Conservation (phyloP, 352 stramenopile species). For the Globisporangium yorkense region DNA sequence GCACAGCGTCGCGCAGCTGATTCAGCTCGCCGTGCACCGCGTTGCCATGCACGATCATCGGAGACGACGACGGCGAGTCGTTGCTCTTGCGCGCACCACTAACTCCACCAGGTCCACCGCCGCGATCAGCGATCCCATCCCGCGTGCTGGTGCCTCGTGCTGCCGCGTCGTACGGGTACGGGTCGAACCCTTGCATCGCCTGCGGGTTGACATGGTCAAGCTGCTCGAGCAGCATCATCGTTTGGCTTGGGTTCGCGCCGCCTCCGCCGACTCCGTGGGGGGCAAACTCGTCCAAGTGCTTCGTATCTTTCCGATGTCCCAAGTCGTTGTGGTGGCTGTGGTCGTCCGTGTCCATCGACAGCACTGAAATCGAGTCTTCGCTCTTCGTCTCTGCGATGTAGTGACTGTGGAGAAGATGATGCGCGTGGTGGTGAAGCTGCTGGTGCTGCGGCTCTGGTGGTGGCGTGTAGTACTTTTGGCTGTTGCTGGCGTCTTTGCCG, state of each 20-base stretch:
- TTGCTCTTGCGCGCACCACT: slow-evolving; percentile 21
- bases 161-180: slow-evolving; percentile 73
- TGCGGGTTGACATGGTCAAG: slow-evolving; percentile 84
- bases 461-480: slow-evolving; percentile 6
- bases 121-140: background rate
- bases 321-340: slow-evolving; percentile 17
- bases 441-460: background rate
- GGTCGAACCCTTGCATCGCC: slow-evolving; percentile 82
- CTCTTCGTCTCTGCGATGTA: slow-evolving; percentile 14
- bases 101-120: background rate
- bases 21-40: slow-evolving; percentile 69
- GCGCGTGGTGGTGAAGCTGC: slow-evolving; percentile 2
- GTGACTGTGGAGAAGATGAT: background rate
- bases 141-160: slow-evolving; percentile 12
- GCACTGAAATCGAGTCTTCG: slow-evolving; percentile 14
- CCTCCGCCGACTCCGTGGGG: background rate
- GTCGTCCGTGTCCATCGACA: slow-evolving; percentile 16
- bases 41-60: slow-evolving; percentile 66
- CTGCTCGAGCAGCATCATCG: slow-evolving; percentile 73
- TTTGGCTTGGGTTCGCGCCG: slow-evolving; percentile 48
- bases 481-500: background rate
- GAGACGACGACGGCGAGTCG: slow-evolving; percentile 40
- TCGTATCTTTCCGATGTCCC: slow-evolving; percentile 5
- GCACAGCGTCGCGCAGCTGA: slow-evolving; percentile 60
- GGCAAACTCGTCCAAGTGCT: slow-evolving; percentile 11